phyloP scores from a whole-genome alignment of 1,139 yeast genomes.

The Lodderomyces jiufengensis region DNA sequence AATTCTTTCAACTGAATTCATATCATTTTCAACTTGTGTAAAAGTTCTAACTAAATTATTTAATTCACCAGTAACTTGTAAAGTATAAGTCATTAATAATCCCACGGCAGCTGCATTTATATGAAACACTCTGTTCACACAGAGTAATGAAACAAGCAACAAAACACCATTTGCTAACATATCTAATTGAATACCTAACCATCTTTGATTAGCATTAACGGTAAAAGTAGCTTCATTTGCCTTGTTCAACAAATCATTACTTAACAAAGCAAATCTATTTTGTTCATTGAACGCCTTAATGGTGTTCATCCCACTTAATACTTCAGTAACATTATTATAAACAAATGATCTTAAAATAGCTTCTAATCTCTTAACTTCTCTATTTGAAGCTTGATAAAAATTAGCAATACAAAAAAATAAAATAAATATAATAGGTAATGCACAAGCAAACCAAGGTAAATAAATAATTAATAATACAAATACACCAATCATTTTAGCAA shows the following conservation, averaged over 20 bases:
- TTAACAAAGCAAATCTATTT: constrained; percentile 47
- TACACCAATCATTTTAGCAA: constrained; percentile 58
- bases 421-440: constrained; percentile 52
- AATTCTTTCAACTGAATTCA: constrained; percentile 85
- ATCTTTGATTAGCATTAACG: constrained; percentile 69
- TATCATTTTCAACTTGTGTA: constrained; percentile 74
- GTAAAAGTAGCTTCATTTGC: constrained; percentile 73
- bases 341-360: constrained; percentile 36
- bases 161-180: constrained; percentile 45
- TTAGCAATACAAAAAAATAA: constrained; percentile 49
- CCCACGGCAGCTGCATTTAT: constrained; percentile 69
- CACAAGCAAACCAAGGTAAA: constrained; percentile 72
- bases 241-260: constrained; percentile 49
- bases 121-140: constrained; percentile 60
- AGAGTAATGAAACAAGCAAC: constrained; percentile 52
- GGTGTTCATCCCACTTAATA: constrained; percentile 66
- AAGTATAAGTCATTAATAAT: constrained; percentile 58
- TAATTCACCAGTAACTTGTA: constrained; percentile 47
- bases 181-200: constrained; percentile 70
- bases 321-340: constrained; percentile 68
- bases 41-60: constrained; percentile 47
- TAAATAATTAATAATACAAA: constrained; percentile 63
- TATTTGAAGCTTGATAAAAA: constrained; percentile 47
- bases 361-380: constrained; percentile 43
- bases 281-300: constrained; percentile 59